Evolutionary conservation across 495 filamentous ascomycete genomes (phyloP).

Genomic region (Penicillium fimorum): DNA sequence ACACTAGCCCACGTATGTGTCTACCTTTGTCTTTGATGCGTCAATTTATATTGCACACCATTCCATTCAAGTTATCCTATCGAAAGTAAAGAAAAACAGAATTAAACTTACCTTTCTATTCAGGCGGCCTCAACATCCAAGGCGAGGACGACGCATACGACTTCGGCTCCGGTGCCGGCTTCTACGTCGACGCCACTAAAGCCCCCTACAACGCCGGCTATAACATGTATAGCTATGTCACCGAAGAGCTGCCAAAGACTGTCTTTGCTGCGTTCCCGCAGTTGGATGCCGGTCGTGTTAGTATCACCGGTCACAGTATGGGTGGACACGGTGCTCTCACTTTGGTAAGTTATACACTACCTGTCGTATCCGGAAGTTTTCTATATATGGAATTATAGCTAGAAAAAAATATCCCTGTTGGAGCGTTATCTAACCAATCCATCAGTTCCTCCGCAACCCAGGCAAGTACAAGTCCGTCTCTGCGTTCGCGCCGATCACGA

Average conservation of each 20-base stretch:
- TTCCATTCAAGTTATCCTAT: not conserved
- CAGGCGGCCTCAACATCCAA: conserved; percentile 67
- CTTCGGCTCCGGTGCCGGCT: conserved; percentile 87
- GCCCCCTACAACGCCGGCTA: conserved; percentile 72
- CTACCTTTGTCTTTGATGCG: not conserved
- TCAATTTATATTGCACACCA: not conserved
- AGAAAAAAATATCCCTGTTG: not conserved
- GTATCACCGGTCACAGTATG: conserved; percentile 93
- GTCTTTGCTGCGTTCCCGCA: conserved; percentile 66
- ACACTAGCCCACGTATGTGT: conserved; percentile 80
- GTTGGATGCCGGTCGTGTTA: conserved; percentile 65
- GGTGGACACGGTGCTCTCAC: conserved; percentile 94
- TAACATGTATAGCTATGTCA: conserved; percentile 91
- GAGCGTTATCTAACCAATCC: not conserved
- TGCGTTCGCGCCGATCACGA: conserved; percentile 90
- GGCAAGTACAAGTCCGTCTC: conserved; percentile 82
- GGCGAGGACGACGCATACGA: conserved; percentile 85
- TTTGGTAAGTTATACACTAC: conserved; percentile 45
- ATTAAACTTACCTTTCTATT: not conserved
- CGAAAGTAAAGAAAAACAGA: not conserved
- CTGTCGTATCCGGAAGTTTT: not conserved
- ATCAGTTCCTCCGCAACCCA: conserved; percentile 84
- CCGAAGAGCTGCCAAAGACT: conserved; percentile 71
- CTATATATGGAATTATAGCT: not conserved
- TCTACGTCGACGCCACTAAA: conserved; percentile 89